These are phyloP conservation scores for Saccharum officinarum DNA, from an alignment of 176 grass and related monocot genomes.

Conservation along the genomic window DNA sequence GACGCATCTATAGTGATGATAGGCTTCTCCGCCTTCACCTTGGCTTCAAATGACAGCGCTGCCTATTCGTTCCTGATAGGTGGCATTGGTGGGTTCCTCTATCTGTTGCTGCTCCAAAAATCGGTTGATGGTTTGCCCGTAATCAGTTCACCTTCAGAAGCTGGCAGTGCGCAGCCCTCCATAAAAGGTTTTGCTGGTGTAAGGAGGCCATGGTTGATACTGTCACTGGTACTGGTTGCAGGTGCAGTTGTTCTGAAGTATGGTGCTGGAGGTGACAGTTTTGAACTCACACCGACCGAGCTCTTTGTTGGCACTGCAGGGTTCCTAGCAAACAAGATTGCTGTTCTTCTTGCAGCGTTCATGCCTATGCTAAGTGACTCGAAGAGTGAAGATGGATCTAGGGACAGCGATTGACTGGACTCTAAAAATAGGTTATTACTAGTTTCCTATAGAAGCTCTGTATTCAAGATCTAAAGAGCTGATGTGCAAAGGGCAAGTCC, in stretches of 20 bases:
- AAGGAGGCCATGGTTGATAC: constrained; percentile 76
- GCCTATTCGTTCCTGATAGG: constrained; percentile 72
- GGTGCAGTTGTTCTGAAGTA: constrained; percentile 58
- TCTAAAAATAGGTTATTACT: not conserved
- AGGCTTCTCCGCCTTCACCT: constrained; percentile 63
- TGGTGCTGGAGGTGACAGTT: constrained; percentile 44
- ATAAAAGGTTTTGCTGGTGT: constrained; percentile 30
- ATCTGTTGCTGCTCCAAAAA: constrained; percentile 74
- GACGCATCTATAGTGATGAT: constrained; percentile 64
- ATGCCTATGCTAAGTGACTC: constrained; percentile 69
- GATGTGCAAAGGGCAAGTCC: not conserved
- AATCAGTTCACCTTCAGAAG: constrained; percentile 41
- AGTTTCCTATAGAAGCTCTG: not conserved
- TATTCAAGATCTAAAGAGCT: not conserved
- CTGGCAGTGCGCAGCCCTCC: constrained; percentile 13
- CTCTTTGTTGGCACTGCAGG: constrained; percentile 65
- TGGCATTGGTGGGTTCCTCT: constrained; percentile 79
- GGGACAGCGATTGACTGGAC: not conserved
- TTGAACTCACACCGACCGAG: constrained; percentile 53
- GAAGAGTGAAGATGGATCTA: constrained; percentile 36
- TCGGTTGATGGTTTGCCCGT: constrained; percentile 71
- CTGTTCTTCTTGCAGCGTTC: constrained; percentile 76
- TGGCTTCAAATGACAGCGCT: constrained; percentile 53
- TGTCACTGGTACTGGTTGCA: constrained; percentile 51
- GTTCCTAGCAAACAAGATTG: constrained; percentile 68